Conservation (phyloP, 164 flowering plant species). For the Chloranthus sessilifolius region DNA sequence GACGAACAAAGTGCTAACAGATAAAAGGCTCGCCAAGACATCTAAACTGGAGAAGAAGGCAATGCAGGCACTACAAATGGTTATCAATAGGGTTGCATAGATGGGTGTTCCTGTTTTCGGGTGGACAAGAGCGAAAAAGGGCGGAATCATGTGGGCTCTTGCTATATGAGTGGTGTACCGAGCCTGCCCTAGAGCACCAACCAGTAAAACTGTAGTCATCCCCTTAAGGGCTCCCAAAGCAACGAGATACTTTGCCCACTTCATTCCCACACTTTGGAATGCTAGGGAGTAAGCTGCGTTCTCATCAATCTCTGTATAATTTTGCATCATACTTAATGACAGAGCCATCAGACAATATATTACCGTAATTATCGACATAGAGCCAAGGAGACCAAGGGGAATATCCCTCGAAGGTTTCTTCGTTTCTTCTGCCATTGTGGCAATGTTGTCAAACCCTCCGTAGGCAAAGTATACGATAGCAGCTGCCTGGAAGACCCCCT, state of each 20-base stretch:
- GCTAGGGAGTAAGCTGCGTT: conserved; percentile 75
- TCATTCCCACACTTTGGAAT: conserved; percentile 61
- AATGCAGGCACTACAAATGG: conserved; percentile 34
- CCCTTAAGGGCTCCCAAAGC: conserved; percentile 71
- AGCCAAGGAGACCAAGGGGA: conserved; percentile 69
- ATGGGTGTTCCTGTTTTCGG: conserved; percentile 76
- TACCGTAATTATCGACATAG: conserved; percentile 63
- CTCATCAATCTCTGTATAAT: conserved; percentile 53
- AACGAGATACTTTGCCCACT: conserved; percentile 73
- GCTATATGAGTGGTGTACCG: conserved; percentile 86
- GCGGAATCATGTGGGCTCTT: conserved; percentile 84
- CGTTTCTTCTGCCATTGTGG: conserved; percentile 87
- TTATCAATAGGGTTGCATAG: conserved; percentile 51
- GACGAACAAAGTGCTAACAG: conserved; percentile 66
- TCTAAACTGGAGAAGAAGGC: conserved; percentile 74
- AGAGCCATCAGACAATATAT: conserved; percentile 75
- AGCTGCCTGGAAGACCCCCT: conserved; percentile 59
- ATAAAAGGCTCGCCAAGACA: conserved; percentile 60
- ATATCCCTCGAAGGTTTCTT: conserved; percentile 65
- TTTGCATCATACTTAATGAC: conserved; percentile 56
- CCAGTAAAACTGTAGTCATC: conserved; percentile 68
- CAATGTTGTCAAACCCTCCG: conserved; percentile 77
- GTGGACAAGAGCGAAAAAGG: conserved; percentile 70
- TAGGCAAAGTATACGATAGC: conserved; percentile 78
- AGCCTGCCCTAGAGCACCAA: conserved; percentile 73